phyloP scores from a whole-genome alignment of 1,139 yeast species.

The Spencermartinsiella ligniputridi region DNA sequence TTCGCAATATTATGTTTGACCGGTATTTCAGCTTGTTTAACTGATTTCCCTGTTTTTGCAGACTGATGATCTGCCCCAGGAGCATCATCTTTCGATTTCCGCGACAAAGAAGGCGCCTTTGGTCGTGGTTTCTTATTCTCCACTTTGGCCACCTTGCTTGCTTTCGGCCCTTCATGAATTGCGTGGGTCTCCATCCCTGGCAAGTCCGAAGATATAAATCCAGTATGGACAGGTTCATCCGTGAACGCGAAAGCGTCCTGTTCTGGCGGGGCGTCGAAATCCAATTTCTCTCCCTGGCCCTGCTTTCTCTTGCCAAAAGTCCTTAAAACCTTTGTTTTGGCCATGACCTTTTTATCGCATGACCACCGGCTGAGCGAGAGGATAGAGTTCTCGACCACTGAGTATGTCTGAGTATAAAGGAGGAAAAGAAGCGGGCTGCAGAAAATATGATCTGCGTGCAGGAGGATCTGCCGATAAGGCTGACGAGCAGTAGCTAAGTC shows the following conservation, averaged over 20 bases:
- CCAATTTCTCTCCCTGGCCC: neutral
- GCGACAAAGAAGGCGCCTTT: neutral
- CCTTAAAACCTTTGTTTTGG: neutral
- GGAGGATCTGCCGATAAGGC: too few species aligned
- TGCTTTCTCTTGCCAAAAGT: neutral
- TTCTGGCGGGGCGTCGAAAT: neutral
- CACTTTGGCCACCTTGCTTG: neutral
- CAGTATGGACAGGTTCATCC: neutral
- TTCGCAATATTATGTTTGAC: too few species aligned
- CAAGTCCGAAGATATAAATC: neutral
- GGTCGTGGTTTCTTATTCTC: neutral
- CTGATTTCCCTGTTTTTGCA: neutral
- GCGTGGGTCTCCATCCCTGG: neutral
- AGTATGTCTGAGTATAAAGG: too few species aligned
- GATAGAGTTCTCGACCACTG: too few species aligned
- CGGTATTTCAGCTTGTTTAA: neutral
- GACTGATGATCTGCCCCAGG: too few species aligned
- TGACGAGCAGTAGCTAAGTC: too few species aligned
- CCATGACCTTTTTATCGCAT: too few species aligned
- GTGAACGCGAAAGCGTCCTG: constrained; percentile 1
- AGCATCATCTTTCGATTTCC: neutral
- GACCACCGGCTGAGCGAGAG: too few species aligned
- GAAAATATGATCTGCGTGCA: too few species aligned
- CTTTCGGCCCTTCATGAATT: neutral
- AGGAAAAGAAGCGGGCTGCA: too few species aligned